Evolutionary conservation across 192 early-diverging fungal genomes (phyloP).

Genomic region (Coemansia erecta): DNA sequence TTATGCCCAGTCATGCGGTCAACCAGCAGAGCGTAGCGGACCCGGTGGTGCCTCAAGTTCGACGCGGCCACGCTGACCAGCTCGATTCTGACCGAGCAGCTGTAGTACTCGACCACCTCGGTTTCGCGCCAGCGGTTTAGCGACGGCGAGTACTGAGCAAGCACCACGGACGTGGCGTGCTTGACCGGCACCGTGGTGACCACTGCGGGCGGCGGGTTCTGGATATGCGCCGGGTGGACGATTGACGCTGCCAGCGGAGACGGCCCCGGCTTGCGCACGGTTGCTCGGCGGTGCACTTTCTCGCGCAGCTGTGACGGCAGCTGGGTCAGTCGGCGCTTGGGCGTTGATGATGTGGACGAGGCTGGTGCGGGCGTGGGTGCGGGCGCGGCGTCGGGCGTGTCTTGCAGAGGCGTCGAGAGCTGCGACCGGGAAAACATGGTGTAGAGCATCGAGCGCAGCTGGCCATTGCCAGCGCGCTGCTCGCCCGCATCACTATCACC

Average conservation of each 20-base stretch:
- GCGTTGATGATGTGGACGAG: too few relatives aligned
- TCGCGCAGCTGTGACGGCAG: conserved; percentile 10
- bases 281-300: conserved; percentile 4
- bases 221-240: conserved; percentile 1
- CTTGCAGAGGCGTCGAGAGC: not conserved
- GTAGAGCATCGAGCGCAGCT: conserved; percentile 1
- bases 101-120: conserved; percentile 51
- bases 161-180: conserved; percentile 20
- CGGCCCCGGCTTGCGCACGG: not conserved
- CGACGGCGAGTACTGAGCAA: conserved; percentile 52
- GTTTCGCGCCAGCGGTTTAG: conserved; percentile 42
- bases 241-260: not conserved
- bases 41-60: conserved; percentile 1
- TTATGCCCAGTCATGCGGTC: conserved; percentile 45
- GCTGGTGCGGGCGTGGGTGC: not conserved
- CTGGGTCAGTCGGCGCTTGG: conserved; percentile 4
- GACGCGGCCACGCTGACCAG: conserved; percentile 23
- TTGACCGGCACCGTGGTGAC: conserved; percentile 28
- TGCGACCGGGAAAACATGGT: conserved; percentile 2
- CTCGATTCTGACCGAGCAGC: conserved; percentile 46
- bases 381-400: not conserved
- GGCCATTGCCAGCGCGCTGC: conserved; percentile 1
- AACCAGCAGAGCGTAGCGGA: conserved; percentile 33
- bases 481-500: too few relatives aligned
- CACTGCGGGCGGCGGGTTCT: not conserved